phyloP scores from a whole-genome alignment of 495 filamentous ascomycete genomes.

The Penicillium fimorum region DNA sequence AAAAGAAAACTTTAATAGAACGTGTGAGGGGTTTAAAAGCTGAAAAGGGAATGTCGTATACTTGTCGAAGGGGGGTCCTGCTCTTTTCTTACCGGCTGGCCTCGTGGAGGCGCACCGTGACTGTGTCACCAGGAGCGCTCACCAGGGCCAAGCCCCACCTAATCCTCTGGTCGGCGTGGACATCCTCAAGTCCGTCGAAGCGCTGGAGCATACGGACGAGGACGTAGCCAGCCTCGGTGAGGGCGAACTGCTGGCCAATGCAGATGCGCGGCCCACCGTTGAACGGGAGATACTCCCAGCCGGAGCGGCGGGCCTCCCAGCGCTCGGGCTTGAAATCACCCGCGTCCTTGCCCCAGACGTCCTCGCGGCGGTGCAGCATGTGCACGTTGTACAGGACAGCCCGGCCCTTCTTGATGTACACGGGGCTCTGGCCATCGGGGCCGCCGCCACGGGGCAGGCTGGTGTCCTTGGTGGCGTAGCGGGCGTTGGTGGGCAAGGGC shows the following conservation, averaged over 20 bases:
- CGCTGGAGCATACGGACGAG: conserved; percentile 44
- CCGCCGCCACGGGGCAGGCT: conserved; percentile 65
- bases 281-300: conserved; percentile 58
- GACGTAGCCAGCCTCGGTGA: conserved; percentile 59
- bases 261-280: conserved; percentile 57
- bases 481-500: conserved; percentile 54
- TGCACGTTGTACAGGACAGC: conserved; percentile 46
- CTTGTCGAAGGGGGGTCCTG: no score
- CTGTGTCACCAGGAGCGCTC: conserved; percentile 24
- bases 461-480: conserved; percentile 50
- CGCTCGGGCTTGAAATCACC: conserved; percentile 56
- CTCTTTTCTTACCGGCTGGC: no score
- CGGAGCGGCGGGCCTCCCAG: conserved; percentile 47
- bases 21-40: no score
- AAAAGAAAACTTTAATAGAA: no score
- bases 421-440: conserved; percentile 50
- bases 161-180: conserved; percentile 21
- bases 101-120: conserved; percentile 32
- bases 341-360: conserved; percentile 55
- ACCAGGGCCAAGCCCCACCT: conserved; percentile 27
- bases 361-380: conserved; percentile 53
- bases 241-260: conserved; percentile 57
- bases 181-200: conserved; percentile 42
- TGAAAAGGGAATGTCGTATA: no score
- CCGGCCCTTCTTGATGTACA: conserved; percentile 48